These are phyloP conservation scores for Vaccinium vitisidaea DNA, from an alignment of 148 eudicot genomes.

Conservation along the genomic window DNA sequence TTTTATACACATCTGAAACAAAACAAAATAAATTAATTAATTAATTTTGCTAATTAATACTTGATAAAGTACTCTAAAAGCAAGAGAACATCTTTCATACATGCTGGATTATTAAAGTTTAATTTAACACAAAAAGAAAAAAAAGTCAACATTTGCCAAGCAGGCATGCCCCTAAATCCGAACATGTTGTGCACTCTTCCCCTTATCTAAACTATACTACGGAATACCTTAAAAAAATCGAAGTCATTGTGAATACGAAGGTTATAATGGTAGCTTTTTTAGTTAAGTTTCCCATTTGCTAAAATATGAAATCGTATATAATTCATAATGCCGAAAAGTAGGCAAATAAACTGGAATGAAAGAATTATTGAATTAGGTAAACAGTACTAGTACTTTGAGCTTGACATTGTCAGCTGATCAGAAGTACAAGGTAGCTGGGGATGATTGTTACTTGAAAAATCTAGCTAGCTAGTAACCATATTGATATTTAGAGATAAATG, in stretches of 20 bases:
- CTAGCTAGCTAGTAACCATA: not conserved
- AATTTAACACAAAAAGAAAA: not conserved
- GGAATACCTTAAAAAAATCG: not conserved
- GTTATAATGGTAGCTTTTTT: not conserved
- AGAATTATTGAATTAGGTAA: too few species aligned
- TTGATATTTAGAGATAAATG: not conserved
- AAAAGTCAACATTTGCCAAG: not conserved
- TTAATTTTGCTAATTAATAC: not conserved
- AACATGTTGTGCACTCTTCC: not conserved
- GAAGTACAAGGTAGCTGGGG: not conserved
- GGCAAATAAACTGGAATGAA: too few species aligned
- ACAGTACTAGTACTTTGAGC: not conserved
- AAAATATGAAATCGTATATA: too few species aligned
- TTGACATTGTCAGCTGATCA: not conserved
- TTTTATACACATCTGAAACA: conserved; percentile 45
- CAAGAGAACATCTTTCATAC: not conserved
- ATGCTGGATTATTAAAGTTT: too few species aligned
- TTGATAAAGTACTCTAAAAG: not conserved
- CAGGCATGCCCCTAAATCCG: not conserved
- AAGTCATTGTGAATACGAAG: not conserved
- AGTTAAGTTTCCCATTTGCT: not conserved
- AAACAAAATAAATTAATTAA: not conserved
- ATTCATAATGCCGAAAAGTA: too few species aligned
- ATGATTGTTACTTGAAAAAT: not conserved
- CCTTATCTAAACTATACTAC: not conserved